Evolutionary conservation across 169 alveolate genomes (phyloP).

Genomic region (Plasmodium ovale): DNA sequence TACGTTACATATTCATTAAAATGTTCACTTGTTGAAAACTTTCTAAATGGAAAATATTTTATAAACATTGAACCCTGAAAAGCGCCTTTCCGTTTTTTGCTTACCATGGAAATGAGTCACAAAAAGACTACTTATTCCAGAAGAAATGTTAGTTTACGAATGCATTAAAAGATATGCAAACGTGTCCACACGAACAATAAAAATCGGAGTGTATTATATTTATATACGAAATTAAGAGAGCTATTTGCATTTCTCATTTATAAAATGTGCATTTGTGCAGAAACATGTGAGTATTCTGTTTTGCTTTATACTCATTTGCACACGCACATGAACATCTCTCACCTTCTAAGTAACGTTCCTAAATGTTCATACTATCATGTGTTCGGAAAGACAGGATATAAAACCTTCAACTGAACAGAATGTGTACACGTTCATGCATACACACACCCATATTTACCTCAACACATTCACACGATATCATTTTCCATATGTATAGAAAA

Average conservation of each 20-base stretch:
- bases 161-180: slow-evolving; percentile 12
- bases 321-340: neutral
- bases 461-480: neutral
- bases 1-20: neutral
- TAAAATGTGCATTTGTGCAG: neutral
- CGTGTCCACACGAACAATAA: slow-evolving; percentile 2
- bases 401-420: too few relatives aligned
- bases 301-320: neutral
- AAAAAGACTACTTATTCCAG: slow-evolving; percentile 49
- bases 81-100: slow-evolving; percentile 24
- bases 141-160: slow-evolving; percentile 53
- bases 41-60: neutral
- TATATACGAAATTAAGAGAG: too few relatives aligned
- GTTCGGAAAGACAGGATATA: neutral
- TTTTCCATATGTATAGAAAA: slow-evolving; percentile 33
- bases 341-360: neutral
- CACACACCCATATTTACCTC: neutral
- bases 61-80: neutral
- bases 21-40: neutral
- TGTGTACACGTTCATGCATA: neutral
- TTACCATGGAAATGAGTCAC: slow-evolving; percentile 29
- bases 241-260: neutral
- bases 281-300: neutral
- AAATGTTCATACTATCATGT: neutral
- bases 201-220: neutral